Evolutionary conservation across 495 filamentous ascomycete genomes (phyloP), one percentile per base, ranked within the genome.

Genomic region (Immersiella caudata): DNA sequence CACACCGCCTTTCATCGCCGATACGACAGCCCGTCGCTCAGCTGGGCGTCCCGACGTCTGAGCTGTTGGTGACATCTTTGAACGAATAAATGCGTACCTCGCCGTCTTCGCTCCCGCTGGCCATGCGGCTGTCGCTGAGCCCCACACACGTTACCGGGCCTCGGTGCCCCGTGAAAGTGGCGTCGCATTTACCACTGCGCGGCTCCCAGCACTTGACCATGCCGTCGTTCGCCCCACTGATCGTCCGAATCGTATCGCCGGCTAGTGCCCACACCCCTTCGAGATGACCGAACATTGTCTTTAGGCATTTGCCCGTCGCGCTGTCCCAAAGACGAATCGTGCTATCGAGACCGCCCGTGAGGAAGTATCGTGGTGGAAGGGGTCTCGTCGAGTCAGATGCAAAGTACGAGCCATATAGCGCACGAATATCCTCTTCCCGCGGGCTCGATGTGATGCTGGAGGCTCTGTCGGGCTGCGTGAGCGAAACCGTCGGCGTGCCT

Each of bases 141-240:
- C 92, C 93, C 56, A 97, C 88, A 76, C 73, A 74, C 1, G 76
- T 78, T 7, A 78, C 93, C 0, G 96, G 93, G 0, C 91, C 93
- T 8, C 88, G 83, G 73, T 98, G 96, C 1, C 93, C 94, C 20
- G 91, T 90, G 71, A 95, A 94, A 1, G 94, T 98, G 49, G 93
- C 83, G 76, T 97, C 92, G 75, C 93, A 97, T 68, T 89, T 92
- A 4, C 96, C 94, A 14, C 91, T 92, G 71, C 93, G 82, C 27
- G 94, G 89, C 79, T 98, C 94, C 96, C 96, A 99, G 46, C 96
- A 90, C 76, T 97, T 97, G 60, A 97, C 91, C 88, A 94, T 97
- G 46, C 91, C 87, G 78, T 99, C 95, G 77, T 97, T 90, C 36
- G 91, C 90, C 12, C 94, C 95, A 62, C 89, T 91, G 36, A 97